phyloP scores from a whole-genome alignment of 345 rosid genomes.

The Crucihimalaya himalaica region DNA sequence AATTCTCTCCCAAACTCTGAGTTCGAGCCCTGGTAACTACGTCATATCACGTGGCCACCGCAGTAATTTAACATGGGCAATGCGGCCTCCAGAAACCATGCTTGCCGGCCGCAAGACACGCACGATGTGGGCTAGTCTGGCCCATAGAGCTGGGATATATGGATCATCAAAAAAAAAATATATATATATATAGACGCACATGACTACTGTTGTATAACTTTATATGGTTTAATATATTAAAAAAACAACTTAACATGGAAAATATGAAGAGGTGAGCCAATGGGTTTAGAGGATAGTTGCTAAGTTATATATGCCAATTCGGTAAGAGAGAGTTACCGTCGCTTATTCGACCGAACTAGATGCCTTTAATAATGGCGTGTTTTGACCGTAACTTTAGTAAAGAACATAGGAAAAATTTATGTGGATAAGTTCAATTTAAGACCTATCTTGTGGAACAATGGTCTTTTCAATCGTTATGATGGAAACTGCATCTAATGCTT shows the following conservation, averaged over 20 bases:
- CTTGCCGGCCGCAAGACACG: no score
- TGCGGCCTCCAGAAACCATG: no score
- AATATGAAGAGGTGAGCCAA: not conserved
- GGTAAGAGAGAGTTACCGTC: not conserved
- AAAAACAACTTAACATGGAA: not conserved
- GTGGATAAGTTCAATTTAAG: conserved; percentile 6
- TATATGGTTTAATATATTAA: not conserved
- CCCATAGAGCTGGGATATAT: no score
- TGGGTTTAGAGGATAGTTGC: not conserved
- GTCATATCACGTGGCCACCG: no score
- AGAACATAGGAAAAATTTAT: not conserved
- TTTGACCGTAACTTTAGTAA: conserved; percentile 23
- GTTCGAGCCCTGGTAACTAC: no score
- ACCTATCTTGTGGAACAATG: not conserved
- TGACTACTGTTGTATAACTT: conserved; percentile 6
- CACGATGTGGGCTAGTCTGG: no score
- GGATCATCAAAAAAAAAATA: no score
- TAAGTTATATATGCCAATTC: conserved; percentile 8
- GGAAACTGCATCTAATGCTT: conserved; percentile 28
- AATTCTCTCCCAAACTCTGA: no score
- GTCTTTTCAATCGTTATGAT: conserved; percentile 3
- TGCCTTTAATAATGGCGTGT: conserved; percentile 11
- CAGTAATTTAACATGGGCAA: no score
- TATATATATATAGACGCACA: not conserved
- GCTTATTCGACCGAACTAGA: conserved; percentile 11